Percentiles rank a stretch among this genome's conserved stretches.
Conservation (phyloP, 306 rosid genomes). For the Lagenaria siceraria region DNA sequence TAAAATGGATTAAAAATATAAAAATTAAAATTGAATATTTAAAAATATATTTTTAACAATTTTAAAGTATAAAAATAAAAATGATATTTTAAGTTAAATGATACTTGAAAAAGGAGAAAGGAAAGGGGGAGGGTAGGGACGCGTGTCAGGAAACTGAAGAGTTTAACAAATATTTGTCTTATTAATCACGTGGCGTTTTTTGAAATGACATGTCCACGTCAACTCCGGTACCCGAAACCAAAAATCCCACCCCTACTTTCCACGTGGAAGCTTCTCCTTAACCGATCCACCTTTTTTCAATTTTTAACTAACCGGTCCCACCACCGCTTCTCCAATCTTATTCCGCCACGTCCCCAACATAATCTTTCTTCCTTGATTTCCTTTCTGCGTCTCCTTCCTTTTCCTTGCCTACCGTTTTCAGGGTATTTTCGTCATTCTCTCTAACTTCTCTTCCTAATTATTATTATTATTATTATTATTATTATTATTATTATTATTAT, state of each 20-base stretch:
- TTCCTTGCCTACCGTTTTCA: background rate
- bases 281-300: background rate
- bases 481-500: too few relatives aligned
- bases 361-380: background rate
- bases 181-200: constrained; percentile 1
- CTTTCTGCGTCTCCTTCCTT: too few relatives aligned
- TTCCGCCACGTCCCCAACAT: background rate
- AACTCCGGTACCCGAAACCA: background rate
- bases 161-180: constrained; percentile 4
- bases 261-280: background rate
- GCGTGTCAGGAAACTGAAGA: background rate
- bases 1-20: too few relatives aligned
- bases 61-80: too few relatives aligned
- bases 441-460: too few relatives aligned
- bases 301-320: background rate
- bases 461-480: too few relatives aligned
- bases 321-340: background rate
- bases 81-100: too few relatives aligned
- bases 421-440: background rate
- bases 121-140: background rate
- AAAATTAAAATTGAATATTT: too few relatives aligned
- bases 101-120: background rate
- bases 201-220: background rate
- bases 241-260: background rate
- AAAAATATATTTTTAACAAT: too few relatives aligned